Evolutionary conservation across 179 eudicot genomes (phyloP), one percentile per base, ranked within the genome.

Genomic region (Actinidia polygama): DNA sequence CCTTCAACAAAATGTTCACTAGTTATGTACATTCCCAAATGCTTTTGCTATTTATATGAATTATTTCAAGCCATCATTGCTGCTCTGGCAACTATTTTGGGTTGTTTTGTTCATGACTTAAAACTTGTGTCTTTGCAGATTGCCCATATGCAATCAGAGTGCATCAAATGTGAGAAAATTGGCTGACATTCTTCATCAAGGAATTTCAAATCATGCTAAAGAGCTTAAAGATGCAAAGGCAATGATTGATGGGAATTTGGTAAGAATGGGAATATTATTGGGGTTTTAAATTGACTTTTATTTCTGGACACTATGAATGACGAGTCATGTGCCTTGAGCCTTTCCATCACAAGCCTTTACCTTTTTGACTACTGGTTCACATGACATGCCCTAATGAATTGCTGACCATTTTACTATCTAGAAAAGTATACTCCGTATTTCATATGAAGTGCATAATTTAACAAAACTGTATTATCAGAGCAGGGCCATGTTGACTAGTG

Each of bases 211-310:
- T 80, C 97, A 88, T 77, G 92, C 89, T 51, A 90, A 90, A 87
- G 98, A 93, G 87, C 91, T 96, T 77, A 89, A 83, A 80, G 87
- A 83, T 73, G 92, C 97, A 75, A 91, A 90, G 86, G 94, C 95
- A 46, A 59, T 96, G 79, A 81, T 96, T 82, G 91, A 96, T 85
- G 98, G 96, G 64, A 84, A 87, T 57, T 84, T 96, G 98, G 99
- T 94, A 92, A 85, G 90, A 23, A 51, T 80, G 19, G 44, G 36
- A 55, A 51, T 58, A 10, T 62, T 51, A 3, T 73, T 77, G 23
- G 7, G 18, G 26, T 15, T 55, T 26, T 26, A 5, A 49, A 74
- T 61, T 3, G 3, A 7, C 68, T 49, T 77, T 23, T 71, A 44
- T 6, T 67, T 54, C 73, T 11, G 51, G 19, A 62, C 26, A 30